Conservation (phyloP, 306 rosid genomes). For the Dalbergia cochinchinensis region DNA sequence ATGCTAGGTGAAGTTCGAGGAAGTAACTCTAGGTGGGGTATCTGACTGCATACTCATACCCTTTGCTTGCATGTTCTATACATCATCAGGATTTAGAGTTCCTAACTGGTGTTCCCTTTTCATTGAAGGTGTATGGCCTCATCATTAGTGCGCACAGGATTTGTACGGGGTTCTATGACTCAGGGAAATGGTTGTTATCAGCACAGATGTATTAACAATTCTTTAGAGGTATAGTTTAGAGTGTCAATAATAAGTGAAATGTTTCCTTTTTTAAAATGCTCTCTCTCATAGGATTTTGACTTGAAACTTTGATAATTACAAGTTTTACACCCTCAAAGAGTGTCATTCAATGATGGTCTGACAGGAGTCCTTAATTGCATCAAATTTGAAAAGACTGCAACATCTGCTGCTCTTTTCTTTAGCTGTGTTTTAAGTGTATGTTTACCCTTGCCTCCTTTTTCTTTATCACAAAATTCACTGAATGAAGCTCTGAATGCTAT, state of each 20-base stretch:
- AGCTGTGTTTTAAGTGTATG: conserved; percentile 19
- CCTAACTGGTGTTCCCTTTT: conserved; percentile 47
- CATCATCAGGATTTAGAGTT: conserved; percentile 28
- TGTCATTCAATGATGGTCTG: conserved; percentile 16
- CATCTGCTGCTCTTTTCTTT: background rate
- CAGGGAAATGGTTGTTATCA: conserved; percentile 99
- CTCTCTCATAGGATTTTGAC: conserved; percentile 29
- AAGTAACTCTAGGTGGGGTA: conserved; percentile 81
- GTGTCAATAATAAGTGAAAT: conserved; percentile 26
- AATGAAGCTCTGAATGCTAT: conserved; percentile 30
- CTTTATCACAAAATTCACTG: conserved; percentile 33
- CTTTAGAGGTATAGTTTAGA: conserved; percentile 71
- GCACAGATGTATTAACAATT: conserved; percentile 80
- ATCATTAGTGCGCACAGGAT: conserved; percentile 92
- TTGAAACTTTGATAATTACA: conserved; percentile 20
- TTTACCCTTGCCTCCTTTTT: conserved; percentile 10
- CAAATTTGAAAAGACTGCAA: conserved; percentile 20
- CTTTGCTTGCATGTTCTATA: conserved; percentile 12
- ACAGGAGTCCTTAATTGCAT: background rate
- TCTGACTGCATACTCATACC: conserved; percentile 36
- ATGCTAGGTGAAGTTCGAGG: conserved; percentile 99
- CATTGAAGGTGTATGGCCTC: conserved; percentile 92
- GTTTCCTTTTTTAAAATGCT: conserved; percentile 17
- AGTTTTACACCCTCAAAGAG: background rate
- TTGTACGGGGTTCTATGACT: conserved; percentile 85